These are phyloP conservation scores for Pichia sp. DNA, from an alignment of 1,139 yeast species.

Conservation along the genomic window DNA sequence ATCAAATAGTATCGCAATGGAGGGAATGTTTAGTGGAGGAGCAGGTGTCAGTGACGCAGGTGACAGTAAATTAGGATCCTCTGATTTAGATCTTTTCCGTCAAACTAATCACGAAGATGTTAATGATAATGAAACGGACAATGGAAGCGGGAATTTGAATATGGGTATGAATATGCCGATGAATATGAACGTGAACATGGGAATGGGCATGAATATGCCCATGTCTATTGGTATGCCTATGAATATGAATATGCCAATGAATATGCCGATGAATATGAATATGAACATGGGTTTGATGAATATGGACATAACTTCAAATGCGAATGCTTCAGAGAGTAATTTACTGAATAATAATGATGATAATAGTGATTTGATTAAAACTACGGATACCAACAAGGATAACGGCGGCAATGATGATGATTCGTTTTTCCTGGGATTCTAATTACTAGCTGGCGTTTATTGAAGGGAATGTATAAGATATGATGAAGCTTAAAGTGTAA, in stretches of 20 bases:
- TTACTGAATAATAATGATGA: neutral
- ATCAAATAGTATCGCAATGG: constrained; percentile 1
- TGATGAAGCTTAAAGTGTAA: no score
- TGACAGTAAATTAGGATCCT: constrained; percentile 14
- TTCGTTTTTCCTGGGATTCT: no score
- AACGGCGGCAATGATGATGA: neutral
- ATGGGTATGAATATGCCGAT: neutral
- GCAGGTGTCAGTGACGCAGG: constrained; percentile 12
- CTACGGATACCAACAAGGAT: neutral
- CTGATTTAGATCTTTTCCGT: constrained; percentile 16
- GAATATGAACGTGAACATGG: no score
- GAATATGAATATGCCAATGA: neutral
- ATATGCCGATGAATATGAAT: no score
- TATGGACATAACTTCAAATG: neutral
- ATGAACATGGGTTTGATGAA: neutral
- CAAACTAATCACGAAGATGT: neutral
- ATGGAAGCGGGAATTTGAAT: neutral
- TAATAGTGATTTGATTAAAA: constrained; percentile 3
- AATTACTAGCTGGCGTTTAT: no score
- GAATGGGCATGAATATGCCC: no score
- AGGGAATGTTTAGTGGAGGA: constrained; percentile 11
- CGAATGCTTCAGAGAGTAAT: neutral
- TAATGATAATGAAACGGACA: neutral
- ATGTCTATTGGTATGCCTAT: neutral
- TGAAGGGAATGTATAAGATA: no score